Evolutionary conservation across 1,284 basidiomycete species (phyloP).

Genomic region (Apiotrichum montevideense): DNA sequence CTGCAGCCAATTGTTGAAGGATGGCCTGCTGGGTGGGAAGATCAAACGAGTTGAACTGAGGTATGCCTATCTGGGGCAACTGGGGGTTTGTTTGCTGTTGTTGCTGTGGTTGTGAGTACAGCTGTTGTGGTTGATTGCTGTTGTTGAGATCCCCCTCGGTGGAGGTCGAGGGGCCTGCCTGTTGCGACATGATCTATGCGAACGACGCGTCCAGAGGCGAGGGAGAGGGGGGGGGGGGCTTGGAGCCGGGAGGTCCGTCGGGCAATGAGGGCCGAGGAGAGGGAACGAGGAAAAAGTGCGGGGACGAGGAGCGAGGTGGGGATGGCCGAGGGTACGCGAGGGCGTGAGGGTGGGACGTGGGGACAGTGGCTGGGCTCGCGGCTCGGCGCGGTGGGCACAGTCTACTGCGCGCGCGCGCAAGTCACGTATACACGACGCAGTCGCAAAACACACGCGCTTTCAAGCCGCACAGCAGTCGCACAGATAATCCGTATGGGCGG

Average conservation of each 20-base stretch:
- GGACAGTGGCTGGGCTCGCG: background rate
- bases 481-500: too few relatives aligned
- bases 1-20: slow-evolving; percentile 14
- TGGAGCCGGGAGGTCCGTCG: too few relatives aligned
- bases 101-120: background rate
- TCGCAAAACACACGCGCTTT: too few relatives aligned
- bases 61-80: background rate
- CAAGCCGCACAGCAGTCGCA: too few relatives aligned
- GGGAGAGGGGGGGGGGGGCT: background rate
- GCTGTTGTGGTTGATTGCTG: background rate
- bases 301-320: too few relatives aligned
- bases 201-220: background rate
- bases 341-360: background rate
- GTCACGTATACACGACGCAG: too few relatives aligned
- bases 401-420: too few relatives aligned
- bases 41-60: slow-evolving; percentile 6
- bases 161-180: slow-evolving; percentile 9
- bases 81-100: background rate
- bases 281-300: too few relatives aligned
- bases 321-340: background rate
- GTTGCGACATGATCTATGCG: slow-evolving; percentile 9
- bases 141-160: background rate
- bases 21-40: slow-evolving; percentile 8
- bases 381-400: too few relatives aligned
- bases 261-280: too few relatives aligned